phyloP scores from a whole-genome alignment of 2,329 filamentous ascomycete species.

The Ambrosiella xylebori region DNA sequence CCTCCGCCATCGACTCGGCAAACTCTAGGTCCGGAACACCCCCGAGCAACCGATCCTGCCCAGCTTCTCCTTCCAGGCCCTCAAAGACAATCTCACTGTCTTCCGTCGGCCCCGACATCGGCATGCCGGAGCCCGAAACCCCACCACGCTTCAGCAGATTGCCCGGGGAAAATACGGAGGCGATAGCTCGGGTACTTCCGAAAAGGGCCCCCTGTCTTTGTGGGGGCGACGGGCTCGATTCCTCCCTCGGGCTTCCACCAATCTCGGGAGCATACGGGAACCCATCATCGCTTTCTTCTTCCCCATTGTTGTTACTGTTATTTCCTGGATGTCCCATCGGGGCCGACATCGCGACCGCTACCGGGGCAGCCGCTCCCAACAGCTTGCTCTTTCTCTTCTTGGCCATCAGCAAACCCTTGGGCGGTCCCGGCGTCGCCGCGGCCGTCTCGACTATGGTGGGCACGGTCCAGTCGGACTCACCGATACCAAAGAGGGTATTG shows the following conservation, averaged over 20 bases:
- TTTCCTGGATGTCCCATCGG: no score
- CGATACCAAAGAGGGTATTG: neutral
- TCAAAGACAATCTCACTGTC: conserved; percentile 2
- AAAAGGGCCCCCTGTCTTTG: neutral
- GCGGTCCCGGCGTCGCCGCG: no score
- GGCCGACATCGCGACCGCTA: no score
- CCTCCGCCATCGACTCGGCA: conserved; percentile 37
- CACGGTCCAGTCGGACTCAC: no score
- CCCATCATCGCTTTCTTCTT: no score
- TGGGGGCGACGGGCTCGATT: conserved; percentile 12
- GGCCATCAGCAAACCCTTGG: no score
- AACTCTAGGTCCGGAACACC: conserved; percentile 23
- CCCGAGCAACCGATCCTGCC: neutral
- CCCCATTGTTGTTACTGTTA: no score
- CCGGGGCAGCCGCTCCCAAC: no score
- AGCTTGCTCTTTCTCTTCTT: no score
- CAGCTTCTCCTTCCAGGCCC: neutral
- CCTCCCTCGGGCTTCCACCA: neutral
- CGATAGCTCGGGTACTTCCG: neutral
- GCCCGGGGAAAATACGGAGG: neutral
- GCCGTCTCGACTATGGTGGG: no score
- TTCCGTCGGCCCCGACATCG: neutral
- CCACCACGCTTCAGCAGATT: neutral
- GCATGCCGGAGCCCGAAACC: no score
- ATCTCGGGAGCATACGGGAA: neutral